phyloP scores from a whole-genome alignment of 768 basidiomycete genomes.

The Tephrocybe sp. region DNA sequence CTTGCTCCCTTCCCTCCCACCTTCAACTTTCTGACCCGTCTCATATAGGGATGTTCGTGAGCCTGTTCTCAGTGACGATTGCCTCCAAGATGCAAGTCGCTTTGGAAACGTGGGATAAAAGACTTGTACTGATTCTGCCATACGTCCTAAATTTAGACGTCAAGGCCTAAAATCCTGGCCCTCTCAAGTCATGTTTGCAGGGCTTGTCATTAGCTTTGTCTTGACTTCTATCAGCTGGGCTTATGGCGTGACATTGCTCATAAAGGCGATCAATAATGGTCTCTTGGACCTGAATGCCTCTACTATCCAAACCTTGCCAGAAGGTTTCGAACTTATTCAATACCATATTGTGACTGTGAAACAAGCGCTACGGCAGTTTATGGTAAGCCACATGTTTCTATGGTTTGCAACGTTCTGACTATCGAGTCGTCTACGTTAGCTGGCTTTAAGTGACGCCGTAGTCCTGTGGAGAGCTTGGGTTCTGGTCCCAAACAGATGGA shows the following conservation, averaged over 20 bases:
- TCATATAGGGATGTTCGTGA: too few species aligned
- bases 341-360: neutral
- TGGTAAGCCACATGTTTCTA: too few species aligned
- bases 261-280: neutral
- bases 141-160: neutral
- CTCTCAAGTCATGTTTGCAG: neutral
- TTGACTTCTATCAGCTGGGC: neutral
- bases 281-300: neutral
- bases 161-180: neutral
- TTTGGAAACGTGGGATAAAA: neutral
- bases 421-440: too few species aligned
- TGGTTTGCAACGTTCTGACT: too few species aligned
- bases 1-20: too few species aligned
- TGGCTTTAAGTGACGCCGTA: too few species aligned
- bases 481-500: too few species aligned
- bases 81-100: neutral
- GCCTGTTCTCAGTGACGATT: neutral
- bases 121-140: too few species aligned
- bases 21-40: too few species aligned
- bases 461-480: too few species aligned
- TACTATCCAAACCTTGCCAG: neutral
- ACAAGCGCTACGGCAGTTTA: neutral
- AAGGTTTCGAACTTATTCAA: neutral
- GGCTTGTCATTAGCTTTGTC: neutral
- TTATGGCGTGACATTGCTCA: neutral